Base-by-base conservation (phyloP, 192 early-diverging fungal species). In the Entomortierella beljakovae region DNA sequence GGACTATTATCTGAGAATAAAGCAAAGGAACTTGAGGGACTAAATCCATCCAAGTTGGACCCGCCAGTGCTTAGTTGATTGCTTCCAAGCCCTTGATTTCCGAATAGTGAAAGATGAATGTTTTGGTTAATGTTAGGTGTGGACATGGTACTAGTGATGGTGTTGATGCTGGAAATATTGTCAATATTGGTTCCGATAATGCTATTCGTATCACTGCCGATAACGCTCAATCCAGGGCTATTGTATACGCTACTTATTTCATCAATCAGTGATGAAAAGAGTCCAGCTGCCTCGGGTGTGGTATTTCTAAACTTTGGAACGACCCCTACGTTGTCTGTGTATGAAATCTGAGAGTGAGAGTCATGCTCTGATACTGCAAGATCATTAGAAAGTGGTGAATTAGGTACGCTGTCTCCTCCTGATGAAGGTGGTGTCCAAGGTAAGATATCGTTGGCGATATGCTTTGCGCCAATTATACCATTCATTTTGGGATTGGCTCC, bases 361-460 rank as follows among this genome's bases (percentile, higher is more conserved):
- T 79, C 75, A 9, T 69, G 75, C 16, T 79, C 75, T 16, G 67
- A 56, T 31, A 68, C 59, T 1, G 75, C 29, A 26, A 65, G 40
- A 13, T 54, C 62, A 42, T 55, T 61, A 22, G 69, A 50, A 9
- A 63, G 37, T 18, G 75, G 75, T 31, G 75, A 79, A 42, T 64
- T 79, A 33, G 75, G 75, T 2, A 79, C 75, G 55, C 75, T 79
- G 23, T 79, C 75, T 2, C 67, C 75, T 11, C 42, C 51, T 9
- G 75, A 79, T 37, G 75, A 79, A 2, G 75, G 67, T 40, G 75
- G 75, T 22, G 75, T 62, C 75, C 75, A 79, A 32, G 75, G 75
- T 1, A 79, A 43, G 25, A 64, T 66, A 26, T 79, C 68, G 25
- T 69, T 34, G 35, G 61, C 34, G 20, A 49, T 59, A 20, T 42